Evolutionary conservation across 1,284 basidiomycete genomes (phyloP), one percentile per base, ranked within the genome.

Genomic region (Quambalaria eucalypti): DNA sequence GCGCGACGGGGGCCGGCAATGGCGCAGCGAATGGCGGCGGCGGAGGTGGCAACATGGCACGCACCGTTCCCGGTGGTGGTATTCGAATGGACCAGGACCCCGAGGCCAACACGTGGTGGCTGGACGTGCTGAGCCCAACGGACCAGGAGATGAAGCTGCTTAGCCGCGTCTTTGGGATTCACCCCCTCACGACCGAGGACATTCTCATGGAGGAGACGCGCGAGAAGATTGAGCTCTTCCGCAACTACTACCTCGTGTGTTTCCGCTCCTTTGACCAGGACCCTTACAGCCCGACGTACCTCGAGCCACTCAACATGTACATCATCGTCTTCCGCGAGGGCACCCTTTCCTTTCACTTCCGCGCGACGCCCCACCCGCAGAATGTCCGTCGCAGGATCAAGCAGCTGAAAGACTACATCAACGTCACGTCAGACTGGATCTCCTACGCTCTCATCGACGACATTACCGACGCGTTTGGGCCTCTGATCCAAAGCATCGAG

Each of bases 251-350:
- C 76, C 85, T 99, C 50, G 95, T 98, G 62, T 98, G 93, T 83
- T 99, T 98, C 82, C 87, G 95, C 60, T 89, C 90, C 59, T 98
- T 99, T 79, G 95, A 99, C 78, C 95, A 99, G 80, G 93, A 98
- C 77, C 88, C 85, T 14, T 97, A 97, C 79, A 91, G 88, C 69
- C 91, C 93, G 8, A 98, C 91, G 0, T 88, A 98, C 76, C 84
- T 99, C 51, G 93, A 99, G 77, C 95, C 95, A 28, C 80, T 98
- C 59, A 98, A 99, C 79, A 97, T 97, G 91, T 99, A 98, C 78
- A 95, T 98, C 72, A 88, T 98, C 69, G 95, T 99, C 39, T 97
- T 98, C 80, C 83, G 95, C 38, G 93, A 98, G 76, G 95, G 95
- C n/a, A 97, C 87, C 2, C 90, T 26, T 85, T 73, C 92, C 85